phyloP scores from a whole-genome alignment of 371 early-diverging fungal genomes.

The Syncephalastrum monosporum region DNA sequence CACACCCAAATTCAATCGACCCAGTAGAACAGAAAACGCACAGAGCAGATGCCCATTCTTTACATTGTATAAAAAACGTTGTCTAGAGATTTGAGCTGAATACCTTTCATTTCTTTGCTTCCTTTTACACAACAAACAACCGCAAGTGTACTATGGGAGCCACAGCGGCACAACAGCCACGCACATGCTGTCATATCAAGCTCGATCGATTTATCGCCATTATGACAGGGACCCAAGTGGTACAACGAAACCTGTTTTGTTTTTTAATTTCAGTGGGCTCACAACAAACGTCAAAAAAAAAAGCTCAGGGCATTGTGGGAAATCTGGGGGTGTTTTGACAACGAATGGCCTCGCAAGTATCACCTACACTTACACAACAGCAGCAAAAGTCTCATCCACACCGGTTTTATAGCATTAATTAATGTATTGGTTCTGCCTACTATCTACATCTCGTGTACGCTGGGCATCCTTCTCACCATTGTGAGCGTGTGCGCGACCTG shows the following conservation, averaged over 20 bases:
- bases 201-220: constrained; percentile 13
- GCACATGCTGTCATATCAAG: constrained; percentile 2
- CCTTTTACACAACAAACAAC: too few relatives aligned
- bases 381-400: neutral
- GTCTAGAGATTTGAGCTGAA: too few relatives aligned
- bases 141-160: constrained; percentile 1
- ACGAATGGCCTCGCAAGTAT: constrained; percentile 21
- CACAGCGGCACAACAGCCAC: neutral
- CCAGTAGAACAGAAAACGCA: too few relatives aligned
- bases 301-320: constrained; percentile 27
- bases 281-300: neutral
- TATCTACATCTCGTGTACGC: constrained; percentile 21
- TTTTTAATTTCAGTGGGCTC: neutral
- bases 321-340: constrained; percentile 25
- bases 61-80: too few relatives aligned
- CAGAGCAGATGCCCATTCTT: too few relatives aligned
- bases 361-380: neutral
- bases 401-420: constrained; percentile 10
- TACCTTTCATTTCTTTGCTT: too few relatives aligned
- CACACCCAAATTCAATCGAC: too few relatives aligned
- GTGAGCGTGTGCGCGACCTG: constrained; percentile 21
- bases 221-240: constrained; percentile 21
- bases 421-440: constrained; percentile 18
- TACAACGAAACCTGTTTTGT: neutral
- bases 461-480: constrained; percentile 18